phyloP scores from a whole-genome alignment of 306 rosid genomes.

The Prunus persica region Prunus_persica_NCBIv2 NC_034009.1:35987501-35988000 shows the following conservation, averaged over 20 bases:
- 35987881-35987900: conserved; percentile 42
- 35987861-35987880: conserved; percentile 45
- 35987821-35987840: conserved; percentile 47
- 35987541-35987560: too few species aligned
- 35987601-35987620: conserved; percentile 16
- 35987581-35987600: too few species aligned
- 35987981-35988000: conserved; percentile 50
- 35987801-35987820: conserved; percentile 32
- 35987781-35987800: conserved; percentile 43
- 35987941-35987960: conserved; percentile 30
- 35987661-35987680: conserved; percentile 44
- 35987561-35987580: too few species aligned
- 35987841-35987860: conserved; percentile 43
- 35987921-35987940: conserved; percentile 35
- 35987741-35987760: conserved; percentile 46
- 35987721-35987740: conserved; percentile 49
- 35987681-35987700: conserved; percentile 44
- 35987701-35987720: conserved; percentile 47
- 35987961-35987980: conserved; percentile 23
- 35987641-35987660: conserved; percentile 51
- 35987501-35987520: background rate
- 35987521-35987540: too few species aligned
- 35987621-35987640: conserved; percentile 26
- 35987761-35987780: conserved; percentile 48
- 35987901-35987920: conserved; percentile 31